Evolutionary conservation across 2,329 filamentous ascomycete genomes (phyloP).

Genomic region (Diaporthe sp.): DNA sequence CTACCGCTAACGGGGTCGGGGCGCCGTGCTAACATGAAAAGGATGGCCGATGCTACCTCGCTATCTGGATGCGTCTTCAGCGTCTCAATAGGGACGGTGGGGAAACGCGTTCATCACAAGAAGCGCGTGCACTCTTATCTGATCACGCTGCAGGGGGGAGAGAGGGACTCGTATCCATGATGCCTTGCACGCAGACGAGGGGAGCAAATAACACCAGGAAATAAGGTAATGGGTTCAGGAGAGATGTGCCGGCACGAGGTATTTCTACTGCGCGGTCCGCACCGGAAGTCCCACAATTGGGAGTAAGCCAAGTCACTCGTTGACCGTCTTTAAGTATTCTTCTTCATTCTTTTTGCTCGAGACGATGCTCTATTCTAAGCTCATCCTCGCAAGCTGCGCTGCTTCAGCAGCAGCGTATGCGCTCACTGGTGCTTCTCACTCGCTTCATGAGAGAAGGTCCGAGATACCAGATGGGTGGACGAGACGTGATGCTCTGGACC

Average conservation of each 20-base stretch:
- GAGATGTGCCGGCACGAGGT: neutral
- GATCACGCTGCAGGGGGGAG: conserved; percentile 14
- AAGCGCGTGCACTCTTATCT: conserved; percentile 6
- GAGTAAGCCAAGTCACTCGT: neutral
- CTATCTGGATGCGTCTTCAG: neutral
- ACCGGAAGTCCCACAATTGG: neutral
- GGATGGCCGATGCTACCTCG: conserved; percentile 8
- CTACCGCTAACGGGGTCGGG: neutral
- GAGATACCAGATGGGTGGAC: conserved; percentile 37
- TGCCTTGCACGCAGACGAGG: conserved; percentile 6
- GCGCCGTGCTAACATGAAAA: neutral
- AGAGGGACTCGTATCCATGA: neutral
- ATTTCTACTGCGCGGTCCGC: conserved; percentile 3
- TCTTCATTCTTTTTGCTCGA: neutral
- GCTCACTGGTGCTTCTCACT: conserved; percentile 18
- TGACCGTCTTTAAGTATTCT: neutral
- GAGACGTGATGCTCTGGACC: conserved; percentile 35
- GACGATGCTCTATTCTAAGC: conserved; percentile 23
- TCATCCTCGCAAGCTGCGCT: conserved; percentile 12
- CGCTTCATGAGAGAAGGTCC: conserved; percentile 38
- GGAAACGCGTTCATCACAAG: conserved; percentile 2
- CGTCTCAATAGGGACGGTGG: conserved; percentile 7
- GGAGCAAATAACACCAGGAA: neutral
- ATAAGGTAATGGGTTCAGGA: neutral
- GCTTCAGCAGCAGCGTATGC: conserved; percentile 23